These are phyloP conservation scores for Lotus japonicus DNA, from an alignment of 306 rosid genomes.

Conservation along the genomic window DNA sequence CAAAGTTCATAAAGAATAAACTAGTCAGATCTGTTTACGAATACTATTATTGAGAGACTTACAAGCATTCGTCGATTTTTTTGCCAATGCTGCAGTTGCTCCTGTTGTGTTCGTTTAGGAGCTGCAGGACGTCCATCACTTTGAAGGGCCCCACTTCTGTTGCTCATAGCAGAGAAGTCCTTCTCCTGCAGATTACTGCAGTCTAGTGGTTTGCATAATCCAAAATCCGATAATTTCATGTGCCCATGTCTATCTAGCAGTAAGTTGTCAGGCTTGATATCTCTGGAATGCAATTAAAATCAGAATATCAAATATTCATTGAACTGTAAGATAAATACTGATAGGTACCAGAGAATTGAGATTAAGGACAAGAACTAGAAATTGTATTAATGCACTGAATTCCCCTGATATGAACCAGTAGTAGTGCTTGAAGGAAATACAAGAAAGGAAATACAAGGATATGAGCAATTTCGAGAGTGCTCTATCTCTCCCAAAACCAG, in stretches of 20 bases:
- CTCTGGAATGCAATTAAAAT: constrained; percentile 42
- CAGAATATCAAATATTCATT: constrained; percentile 13
- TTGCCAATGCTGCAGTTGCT: constrained; percentile 78
- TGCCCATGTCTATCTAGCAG: constrained; percentile 76
- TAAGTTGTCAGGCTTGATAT: constrained; percentile 88
- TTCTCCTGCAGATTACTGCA: constrained; percentile 80
- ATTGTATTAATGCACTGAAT: too few species aligned
- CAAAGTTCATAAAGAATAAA: constrained; percentile 17
- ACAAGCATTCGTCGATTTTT: constrained; percentile 78
- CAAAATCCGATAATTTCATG: constrained; percentile 86
- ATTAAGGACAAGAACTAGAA: too few species aligned
- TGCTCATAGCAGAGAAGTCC: constrained; percentile 68
- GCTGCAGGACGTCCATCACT: constrained; percentile 60
- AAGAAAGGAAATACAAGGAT: too few species aligned
- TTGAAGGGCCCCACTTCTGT: constrained; percentile 86
- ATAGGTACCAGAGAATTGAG: too few species aligned
- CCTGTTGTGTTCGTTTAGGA: constrained; percentile 64
- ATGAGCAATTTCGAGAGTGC: too few species aligned
- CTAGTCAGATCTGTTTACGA: constrained; percentile 15
- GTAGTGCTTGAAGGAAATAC: too few species aligned
- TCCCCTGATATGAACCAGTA: too few species aligned
- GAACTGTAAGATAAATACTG: background rate
- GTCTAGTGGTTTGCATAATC: constrained; percentile 81
- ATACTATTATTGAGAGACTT: constrained; percentile 19
- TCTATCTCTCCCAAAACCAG: too few species aligned